Conservation (phyloP, 2,329 filamentous ascomycete species). For the Calonectria ilicicola region DNA sequence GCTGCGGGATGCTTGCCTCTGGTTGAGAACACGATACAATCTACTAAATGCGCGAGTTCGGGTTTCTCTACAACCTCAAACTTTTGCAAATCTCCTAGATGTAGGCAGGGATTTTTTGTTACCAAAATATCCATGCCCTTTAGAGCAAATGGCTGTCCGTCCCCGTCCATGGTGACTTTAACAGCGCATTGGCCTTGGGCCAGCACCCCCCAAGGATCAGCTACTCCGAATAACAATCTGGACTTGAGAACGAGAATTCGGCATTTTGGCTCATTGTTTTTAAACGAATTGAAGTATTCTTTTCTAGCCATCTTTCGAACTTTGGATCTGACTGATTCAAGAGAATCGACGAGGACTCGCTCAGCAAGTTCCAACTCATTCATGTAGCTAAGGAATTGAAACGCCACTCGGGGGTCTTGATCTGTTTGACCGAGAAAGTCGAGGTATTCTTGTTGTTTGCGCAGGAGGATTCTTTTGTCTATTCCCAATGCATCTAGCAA, state of each 20-base stretch:
- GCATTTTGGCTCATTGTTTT: slow-evolving; percentile 48
- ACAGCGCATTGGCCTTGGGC: slow-evolving; percentile 54
- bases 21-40: not conserved
- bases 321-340: slow-evolving; percentile 47
- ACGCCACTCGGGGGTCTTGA: not conserved
- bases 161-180: slow-evolving; percentile 49
- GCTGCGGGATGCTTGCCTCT: not conserved
- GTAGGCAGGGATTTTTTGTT: slow-evolving; percentile 55
- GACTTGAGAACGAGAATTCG: slow-evolving; percentile 52
- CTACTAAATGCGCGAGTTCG: not conserved
- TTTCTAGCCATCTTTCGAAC: slow-evolving; percentile 49
- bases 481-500: slow-evolving; percentile 43
- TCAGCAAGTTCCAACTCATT: not conserved
- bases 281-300: slow-evolving; percentile 41
- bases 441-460: not conserved
- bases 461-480: not conserved
- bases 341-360: slow-evolving; percentile 38
- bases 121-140: slow-evolving; percentile 52
- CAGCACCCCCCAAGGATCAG: slow-evolving; percentile 50
- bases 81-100: slow-evolving; percentile 55
- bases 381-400: not conserved
- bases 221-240: slow-evolving; percentile 53
- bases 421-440: not conserved
- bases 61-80: slow-evolving; percentile 49
- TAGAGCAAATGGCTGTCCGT: slow-evolving; percentile 49